Conservation (phyloP, 2,329 filamentous ascomycete genomes). For the Mycosphaerelloides madeirae region DNA sequence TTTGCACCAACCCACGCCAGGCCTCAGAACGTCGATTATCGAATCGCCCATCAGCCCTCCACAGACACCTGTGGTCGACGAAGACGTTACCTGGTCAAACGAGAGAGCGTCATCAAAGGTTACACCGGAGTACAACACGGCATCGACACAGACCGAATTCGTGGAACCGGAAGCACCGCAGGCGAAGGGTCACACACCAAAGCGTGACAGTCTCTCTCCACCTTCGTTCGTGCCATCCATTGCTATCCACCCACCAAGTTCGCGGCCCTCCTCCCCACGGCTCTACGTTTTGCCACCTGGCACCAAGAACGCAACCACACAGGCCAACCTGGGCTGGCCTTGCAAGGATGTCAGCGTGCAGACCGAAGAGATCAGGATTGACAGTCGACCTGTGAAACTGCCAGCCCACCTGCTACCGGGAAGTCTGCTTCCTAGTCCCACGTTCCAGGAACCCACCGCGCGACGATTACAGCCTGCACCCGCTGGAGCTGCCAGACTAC, state of each 20-base stretch:
- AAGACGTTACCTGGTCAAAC: conserved; percentile 20
- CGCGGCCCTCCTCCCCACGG: conserved; percentile 72
- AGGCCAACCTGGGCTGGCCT: conserved; percentile 58
- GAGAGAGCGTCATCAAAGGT: conserved; percentile 15
- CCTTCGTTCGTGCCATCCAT: conserved; percentile 61
- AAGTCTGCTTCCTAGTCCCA: conserved; percentile 56
- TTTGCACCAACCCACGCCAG: conserved; percentile 11
- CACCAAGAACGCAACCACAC: conserved; percentile 75
- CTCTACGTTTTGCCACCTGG: conserved; percentile 74
- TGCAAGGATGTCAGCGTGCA: conserved; percentile 62
- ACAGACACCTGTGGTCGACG: conserved; percentile 54
- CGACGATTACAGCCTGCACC: conserved; percentile 8
- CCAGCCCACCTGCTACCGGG: conserved; percentile 77
- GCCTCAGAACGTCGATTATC: conserved; percentile 6
- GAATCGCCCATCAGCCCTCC: conserved; percentile 56
- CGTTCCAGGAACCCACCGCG: conserved; percentile 27
- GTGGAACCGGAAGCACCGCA: conserved; percentile 19
- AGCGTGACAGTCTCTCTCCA: conserved; percentile 29
- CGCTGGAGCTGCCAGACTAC: conserved; percentile 5
- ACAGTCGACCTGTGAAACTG: conserved; percentile 68
- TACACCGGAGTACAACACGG: conserved; percentile 24
- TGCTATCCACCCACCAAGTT: conserved; percentile 82
- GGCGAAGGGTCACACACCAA: conserved; percentile 14
- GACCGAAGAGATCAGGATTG: conserved; percentile 85
- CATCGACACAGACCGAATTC: conserved; percentile 33